Percentiles rank a stretch among this genome's conserved stretches.
Conservation (phyloP, 768 basidiomycete species). For the Brasilioporus rufonigricans region DNA sequence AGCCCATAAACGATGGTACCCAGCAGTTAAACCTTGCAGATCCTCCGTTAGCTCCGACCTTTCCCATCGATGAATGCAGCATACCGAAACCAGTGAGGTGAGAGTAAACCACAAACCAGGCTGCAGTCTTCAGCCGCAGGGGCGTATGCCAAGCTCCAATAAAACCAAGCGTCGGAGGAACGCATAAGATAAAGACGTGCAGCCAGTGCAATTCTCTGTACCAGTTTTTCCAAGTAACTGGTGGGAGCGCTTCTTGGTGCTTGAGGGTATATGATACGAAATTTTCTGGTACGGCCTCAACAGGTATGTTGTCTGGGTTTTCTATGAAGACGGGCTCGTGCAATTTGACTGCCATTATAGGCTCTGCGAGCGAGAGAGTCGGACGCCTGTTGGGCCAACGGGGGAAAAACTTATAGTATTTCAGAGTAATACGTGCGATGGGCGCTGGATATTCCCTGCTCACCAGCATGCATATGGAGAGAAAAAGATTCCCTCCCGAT, state of each 20-base stretch:
- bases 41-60: neutral
- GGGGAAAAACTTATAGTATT: neutral
- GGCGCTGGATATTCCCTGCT: neutral
- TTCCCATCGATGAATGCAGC: constrained; percentile 18
- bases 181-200: constrained; percentile 3
- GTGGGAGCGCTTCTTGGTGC: constrained; percentile 4
- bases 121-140: neutral
- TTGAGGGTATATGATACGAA: constrained; percentile 13
- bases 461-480: neutral
- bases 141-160: constrained; percentile 6
- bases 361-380: neutral
- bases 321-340: neutral
- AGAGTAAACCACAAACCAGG: constrained; percentile 39
- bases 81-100: constrained; percentile 73
- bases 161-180: constrained; percentile 4
- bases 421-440: neutral
- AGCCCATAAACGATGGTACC: constrained; percentile 94
- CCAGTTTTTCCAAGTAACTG: constrained; percentile 13
- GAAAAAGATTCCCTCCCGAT: neutral
- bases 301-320: constrained; percentile 6
- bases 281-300: constrained; percentile 1
- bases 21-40: constrained; percentile 69
- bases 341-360: neutral
- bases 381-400: neutral
- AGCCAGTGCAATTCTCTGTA: constrained; percentile 11